phyloP scores from a whole-genome alignment of 257 asterid genomes.

The Eucommia ulmoides region DNA sequence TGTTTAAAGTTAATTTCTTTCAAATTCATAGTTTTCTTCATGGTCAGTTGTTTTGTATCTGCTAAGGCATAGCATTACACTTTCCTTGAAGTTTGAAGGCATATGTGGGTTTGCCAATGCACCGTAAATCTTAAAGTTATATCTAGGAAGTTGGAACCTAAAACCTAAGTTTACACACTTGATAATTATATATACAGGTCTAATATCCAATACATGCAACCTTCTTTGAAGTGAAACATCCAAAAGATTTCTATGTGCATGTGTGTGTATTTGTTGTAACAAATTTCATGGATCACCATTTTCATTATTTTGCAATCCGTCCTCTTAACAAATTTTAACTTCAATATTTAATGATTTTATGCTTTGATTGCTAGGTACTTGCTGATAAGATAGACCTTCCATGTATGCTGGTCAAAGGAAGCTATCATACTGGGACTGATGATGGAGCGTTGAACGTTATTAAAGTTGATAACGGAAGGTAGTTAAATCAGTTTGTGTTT shows the following conservation, averaged over 20 bases:
- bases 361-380: conserved; percentile 62
- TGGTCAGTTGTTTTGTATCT: not conserved
- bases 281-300: not conserved
- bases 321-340: too few species aligned
- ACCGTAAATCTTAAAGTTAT: too few species aligned
- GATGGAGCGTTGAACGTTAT: conserved; percentile 96
- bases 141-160: too few species aligned
- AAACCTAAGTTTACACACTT: not conserved
- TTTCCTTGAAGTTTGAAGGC: not conserved
- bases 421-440: conserved; percentile 96
- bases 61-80: not conserved
- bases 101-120: not conserved
- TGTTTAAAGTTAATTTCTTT: not conserved
- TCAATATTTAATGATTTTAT: conserved; percentile 12
- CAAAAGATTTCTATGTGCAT: not conserved
- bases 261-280: not conserved
- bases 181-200: not conserved
- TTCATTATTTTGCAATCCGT: too few species aligned
- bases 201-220: not conserved
- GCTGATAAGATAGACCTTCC: conserved; percentile 90
- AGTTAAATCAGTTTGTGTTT: too few species aligned
- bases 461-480: conserved; percentile 91
- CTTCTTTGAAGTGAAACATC: not conserved
- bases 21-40: not conserved
- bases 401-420: conserved; percentile 93